Conservation (phyloP, 1,284 basidiomycete genomes). For the Tilletia setariae region DNA sequence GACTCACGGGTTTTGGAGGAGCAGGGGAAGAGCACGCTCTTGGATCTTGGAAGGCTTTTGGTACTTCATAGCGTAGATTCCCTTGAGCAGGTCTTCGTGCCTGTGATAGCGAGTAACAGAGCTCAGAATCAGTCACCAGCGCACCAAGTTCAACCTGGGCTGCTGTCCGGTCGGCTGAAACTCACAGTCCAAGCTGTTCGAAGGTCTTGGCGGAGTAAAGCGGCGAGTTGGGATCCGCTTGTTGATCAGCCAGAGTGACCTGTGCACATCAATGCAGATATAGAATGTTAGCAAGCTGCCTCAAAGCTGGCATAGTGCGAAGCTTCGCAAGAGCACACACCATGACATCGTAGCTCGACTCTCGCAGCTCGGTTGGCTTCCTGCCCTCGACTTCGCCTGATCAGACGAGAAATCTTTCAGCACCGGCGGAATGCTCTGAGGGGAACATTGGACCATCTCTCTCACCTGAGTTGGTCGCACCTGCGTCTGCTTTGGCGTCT, state of each 20-base stretch:
- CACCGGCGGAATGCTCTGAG: too few species aligned
- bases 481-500: constrained; percentile 1
- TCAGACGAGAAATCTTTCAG: too few species aligned
- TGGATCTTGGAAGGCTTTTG: constrained; percentile 99
- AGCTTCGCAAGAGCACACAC: background rate
- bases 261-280: constrained; percentile 53
- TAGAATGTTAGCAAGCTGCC: background rate
- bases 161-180: background rate
- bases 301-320: background rate
- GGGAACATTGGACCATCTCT: too few species aligned
- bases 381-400: too few species aligned
- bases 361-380: constrained; percentile 26
- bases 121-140: background rate
- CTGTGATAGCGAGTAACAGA: background rate
- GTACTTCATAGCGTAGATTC: constrained; percentile 94
- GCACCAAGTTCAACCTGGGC: background rate
- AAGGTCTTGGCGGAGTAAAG: constrained; percentile 91
- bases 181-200: constrained; percentile 60
- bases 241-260: constrained; percentile 96
- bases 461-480: background rate
- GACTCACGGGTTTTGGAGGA: constrained; percentile 86
- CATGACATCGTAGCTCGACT: constrained; percentile 45
- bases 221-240: constrained; percentile 91
- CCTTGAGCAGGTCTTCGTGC: constrained; percentile 83
- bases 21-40: constrained; percentile 88